Conservation (phyloP, 2,329 filamentous ascomycete genomes). For the Gaeumannomyces sp. region DNA sequence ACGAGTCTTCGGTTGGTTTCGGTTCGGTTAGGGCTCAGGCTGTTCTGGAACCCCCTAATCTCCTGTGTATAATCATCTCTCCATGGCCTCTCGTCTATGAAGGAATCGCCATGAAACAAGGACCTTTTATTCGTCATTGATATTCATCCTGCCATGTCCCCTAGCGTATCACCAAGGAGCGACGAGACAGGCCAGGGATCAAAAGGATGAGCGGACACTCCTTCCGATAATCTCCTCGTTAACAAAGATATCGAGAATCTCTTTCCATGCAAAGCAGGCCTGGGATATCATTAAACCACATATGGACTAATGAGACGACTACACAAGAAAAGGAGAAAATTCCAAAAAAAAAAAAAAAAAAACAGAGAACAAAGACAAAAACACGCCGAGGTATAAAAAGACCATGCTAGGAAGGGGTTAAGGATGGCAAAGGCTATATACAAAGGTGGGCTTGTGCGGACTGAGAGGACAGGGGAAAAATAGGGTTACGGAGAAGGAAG, state of each 20-base stretch:
- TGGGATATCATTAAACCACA: conserved; percentile 1
- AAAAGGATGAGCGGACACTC: no score
- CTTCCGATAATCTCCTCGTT: background rate
- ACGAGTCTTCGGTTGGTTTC: no score
- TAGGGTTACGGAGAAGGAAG: background rate
- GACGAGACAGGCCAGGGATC: background rate
- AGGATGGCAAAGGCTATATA: background rate
- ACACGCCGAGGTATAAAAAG: conserved; percentile 18
- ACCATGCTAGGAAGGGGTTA: conserved; percentile 10
- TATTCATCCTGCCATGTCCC: no score
- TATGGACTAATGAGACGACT: background rate
- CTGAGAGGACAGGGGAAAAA: background rate
- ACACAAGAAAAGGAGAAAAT: conserved; percentile 4
- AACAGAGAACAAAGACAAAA: conserved; percentile 13
- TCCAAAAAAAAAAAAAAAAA: conserved; percentile 8
- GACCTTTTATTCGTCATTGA: no score
- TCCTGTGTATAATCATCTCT: no score
- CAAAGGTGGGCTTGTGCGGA: background rate
- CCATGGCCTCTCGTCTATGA: no score
- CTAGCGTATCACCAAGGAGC: no score
- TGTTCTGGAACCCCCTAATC: no score
- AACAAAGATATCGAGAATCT: background rate
- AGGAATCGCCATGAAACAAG: no score
- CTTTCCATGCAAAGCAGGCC: background rate
- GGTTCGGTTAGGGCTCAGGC: no score